Conservation (phyloP, 2,329 filamentous ascomycete genomes). For the Claviceps sp. region DNA sequence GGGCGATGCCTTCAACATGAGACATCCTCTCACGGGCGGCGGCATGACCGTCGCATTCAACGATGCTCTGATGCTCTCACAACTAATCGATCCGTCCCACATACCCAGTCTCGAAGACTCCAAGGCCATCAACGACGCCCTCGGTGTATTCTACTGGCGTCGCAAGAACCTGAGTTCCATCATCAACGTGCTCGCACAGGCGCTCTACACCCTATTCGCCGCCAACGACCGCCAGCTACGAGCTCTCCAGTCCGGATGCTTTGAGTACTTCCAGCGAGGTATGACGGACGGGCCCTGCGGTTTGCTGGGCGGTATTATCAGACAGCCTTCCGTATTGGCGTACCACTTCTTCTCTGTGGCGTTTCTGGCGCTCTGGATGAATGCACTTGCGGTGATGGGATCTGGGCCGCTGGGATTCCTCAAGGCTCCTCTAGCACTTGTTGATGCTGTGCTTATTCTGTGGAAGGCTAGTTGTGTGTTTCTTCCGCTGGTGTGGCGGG, state of each 20-base stretch:
- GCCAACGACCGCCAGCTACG: constrained; percentile 66
- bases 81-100: constrained; percentile 54
- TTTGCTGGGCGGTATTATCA: constrained; percentile 69
- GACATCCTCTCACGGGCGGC: constrained; percentile 91
- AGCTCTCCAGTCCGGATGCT: constrained; percentile 79
- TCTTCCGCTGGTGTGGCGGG: constrained; percentile 64
- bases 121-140: constrained; percentile 49
- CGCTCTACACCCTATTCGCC: constrained; percentile 82
- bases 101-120: constrained; percentile 60
- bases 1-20: constrained; percentile 97
- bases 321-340: constrained; percentile 63
- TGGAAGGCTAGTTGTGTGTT: constrained; percentile 74
- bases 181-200: constrained; percentile 96
- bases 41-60: constrained; percentile 98
- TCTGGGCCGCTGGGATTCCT: constrained; percentile 24
- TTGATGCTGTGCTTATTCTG: constrained; percentile 56
- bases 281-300: constrained; percentile 68
- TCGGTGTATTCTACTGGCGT: constrained; percentile 72
- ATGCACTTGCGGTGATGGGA: constrained; percentile 25
- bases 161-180: constrained; percentile 73
- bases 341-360: constrained; percentile 94
- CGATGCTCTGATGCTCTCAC: constrained; percentile 67
- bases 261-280: constrained; percentile 73
- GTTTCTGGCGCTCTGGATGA: constrained; percentile 68
- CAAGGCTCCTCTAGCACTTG: constrained; percentile 43